A percentile compares a stretch with the other conserved stretches of the same genome.
Conservation (phyloP, 2,329 filamentous ascomycete genomes). For the Aureobasidium sp. region DNA sequence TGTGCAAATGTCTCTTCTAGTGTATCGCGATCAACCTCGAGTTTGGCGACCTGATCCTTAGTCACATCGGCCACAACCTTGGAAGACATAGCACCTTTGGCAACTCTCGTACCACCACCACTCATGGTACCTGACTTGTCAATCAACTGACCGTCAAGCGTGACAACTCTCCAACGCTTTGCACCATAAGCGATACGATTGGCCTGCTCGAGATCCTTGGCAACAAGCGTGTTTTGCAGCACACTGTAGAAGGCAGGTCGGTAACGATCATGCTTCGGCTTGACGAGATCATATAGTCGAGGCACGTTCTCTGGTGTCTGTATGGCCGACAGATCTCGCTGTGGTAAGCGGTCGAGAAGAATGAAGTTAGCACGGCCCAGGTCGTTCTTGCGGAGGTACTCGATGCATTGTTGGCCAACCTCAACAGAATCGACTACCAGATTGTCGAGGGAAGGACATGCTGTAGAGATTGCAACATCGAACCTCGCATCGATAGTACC, state of each 20-base stretch:
- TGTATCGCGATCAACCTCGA: conserved; percentile 79
- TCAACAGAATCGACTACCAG: conserved; percentile 96
- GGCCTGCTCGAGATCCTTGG: conserved; percentile 86
- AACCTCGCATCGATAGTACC: conserved; percentile 91
- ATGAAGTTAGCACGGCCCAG: conserved; percentile 96
- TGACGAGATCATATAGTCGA: conserved; percentile 86
- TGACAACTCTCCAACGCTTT: conserved; percentile 92
- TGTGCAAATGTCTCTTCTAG: conserved; percentile 76
- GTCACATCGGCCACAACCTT: conserved; percentile 82
- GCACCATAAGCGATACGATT: conserved; percentile 95
- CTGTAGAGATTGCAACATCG: conserved; percentile 96
- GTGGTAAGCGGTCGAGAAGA: conserved; percentile 77
- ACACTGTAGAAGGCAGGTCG: conserved; percentile 90
- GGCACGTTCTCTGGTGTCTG: conserved; percentile 88
- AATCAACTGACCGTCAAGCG: conserved; percentile 88
- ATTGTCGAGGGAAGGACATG: conserved; percentile 84
- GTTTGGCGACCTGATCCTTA: conserved; percentile 80
- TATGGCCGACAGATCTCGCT: conserved; percentile 70
- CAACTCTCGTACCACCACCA: conserved; percentile 84
- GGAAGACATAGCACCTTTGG: conserved; percentile 92
- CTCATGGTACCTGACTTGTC: conserved; percentile 99
- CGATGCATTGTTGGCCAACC: conserved; percentile 94
- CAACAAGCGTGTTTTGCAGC: conserved; percentile 90
- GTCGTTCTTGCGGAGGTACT: conserved; percentile 95
- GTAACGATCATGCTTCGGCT: conserved; percentile 80